Evolutionary conservation across 2,329 filamentous ascomycete genomes (phyloP).

Genomic region (Pleomassaria siparia): DNA sequence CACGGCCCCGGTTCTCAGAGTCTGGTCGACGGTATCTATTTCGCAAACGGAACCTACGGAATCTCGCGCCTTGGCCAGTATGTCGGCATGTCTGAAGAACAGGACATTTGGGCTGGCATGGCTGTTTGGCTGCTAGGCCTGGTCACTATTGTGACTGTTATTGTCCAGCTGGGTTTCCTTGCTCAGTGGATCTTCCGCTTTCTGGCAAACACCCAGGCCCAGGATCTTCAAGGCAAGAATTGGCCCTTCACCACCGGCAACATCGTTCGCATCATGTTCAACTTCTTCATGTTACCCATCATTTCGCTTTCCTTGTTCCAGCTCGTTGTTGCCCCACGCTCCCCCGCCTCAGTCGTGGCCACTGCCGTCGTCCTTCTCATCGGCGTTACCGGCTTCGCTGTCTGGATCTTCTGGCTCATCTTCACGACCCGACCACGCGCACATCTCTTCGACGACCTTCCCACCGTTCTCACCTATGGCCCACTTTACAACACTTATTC

Average conservation of each 20-base stretch:
- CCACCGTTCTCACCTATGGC: conserved; percentile 85
- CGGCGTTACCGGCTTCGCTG: conserved; percentile 70
- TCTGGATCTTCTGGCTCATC: conserved; percentile 81
- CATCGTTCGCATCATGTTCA: conserved; percentile 79
- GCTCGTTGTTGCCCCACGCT: conserved; percentile 71
- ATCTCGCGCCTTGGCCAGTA: conserved; percentile 78
- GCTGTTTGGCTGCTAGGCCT: conserved; percentile 86
- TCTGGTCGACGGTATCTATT: conserved; percentile 83
- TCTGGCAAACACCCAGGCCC: conserved; percentile 71
- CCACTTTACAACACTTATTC: conserved; percentile 97
- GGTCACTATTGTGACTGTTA: conserved; percentile 64
- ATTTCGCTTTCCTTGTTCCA: conserved; percentile 89
- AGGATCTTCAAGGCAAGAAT: conserved; percentile 89
- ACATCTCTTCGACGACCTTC: conserved; percentile 88
- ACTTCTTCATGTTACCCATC: conserved; percentile 87
- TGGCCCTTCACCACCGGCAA: conserved; percentile 69
- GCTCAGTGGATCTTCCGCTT: conserved; percentile 74
- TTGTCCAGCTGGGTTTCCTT: conserved; percentile 77
- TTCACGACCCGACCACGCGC: conserved; percentile 78
- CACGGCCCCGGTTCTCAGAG: conserved; percentile 65
- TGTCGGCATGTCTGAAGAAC: conserved; percentile 72
- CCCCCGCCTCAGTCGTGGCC: conserved; percentile 70
- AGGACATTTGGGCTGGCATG: conserved; percentile 93
- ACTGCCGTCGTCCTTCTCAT: conserved; percentile 75
- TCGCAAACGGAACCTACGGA: conserved; percentile 75